Evolutionary conservation across 257 asterid genomes (phyloP), one percentile per base, ranked within the genome.

Genomic region (Ajuga chamaepitys): DNA sequence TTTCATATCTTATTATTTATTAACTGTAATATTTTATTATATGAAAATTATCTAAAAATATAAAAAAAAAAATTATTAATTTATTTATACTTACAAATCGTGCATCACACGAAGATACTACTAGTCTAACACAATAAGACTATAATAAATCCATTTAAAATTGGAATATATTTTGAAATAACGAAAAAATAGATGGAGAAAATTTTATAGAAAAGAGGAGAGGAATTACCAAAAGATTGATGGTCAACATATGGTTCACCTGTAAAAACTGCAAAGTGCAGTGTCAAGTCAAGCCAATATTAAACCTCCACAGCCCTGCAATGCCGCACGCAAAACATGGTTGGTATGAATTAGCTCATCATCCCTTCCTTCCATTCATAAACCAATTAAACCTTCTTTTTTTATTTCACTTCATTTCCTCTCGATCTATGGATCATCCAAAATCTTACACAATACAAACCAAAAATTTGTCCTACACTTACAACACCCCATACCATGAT

Each of bases 291-390:
- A 78, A 73, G 77, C 84, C 77, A 77, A 71, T 76, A 75, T 46
- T 41, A 59, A 71, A 63, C 74, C 71, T 74, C 67, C 74, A 64
- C 37, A 75, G 24, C 37, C 51, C 50, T 24, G 7, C 10, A 37
- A 18, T 7, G 2, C 2, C 3, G 21, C 52, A 34, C 48, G 32
- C 51, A 9, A 56, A 68, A 56, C 54, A 74, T 74, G 78, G 85
- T 80, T 81, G 93, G 83, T 83, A 81, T 51, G 88, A 86, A 93
- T 89, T 80, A 83, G 95, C 76, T 86, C 96, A 84, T 78, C 86
- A 70, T 75, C 80, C 68, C 28, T 44, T 50, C 28, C 54, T 50
- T 35, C 20, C 65, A 21, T 65, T 37, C 42, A 16, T 54, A 50
- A 37, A 67, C 41, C 51, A 56, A 69, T 26, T 53, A 18, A 56